Evolutionary conservation across 2,329 filamentous ascomycete genomes (phyloP), one percentile per base, ranked within the genome.

Genomic region (Fusarium abutilonis): DNA sequence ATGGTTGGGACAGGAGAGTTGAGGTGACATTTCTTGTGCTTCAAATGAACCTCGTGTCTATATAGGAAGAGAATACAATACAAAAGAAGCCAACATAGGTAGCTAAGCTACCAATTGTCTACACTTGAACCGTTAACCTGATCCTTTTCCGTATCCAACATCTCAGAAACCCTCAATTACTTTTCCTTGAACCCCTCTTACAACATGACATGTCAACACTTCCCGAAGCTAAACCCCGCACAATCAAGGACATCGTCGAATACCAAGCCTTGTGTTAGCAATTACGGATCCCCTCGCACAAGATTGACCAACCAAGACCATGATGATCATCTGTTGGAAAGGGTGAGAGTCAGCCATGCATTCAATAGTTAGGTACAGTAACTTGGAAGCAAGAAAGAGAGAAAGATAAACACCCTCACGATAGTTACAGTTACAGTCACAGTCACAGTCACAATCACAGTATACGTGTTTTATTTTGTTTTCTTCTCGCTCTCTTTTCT

Each of bases 201-300:
- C 19, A 45, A 55, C 45, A 58, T 51, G 28, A 10, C 40, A 60
- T 54, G 51, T 59, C 49, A 43, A 60, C 56, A 56, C 56, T 60
- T 55, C 38, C 43, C 56, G 56, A 39, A 51, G 39, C 47, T 38
- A 44, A 32, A 46, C 55, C 46, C 57, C 51, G 43, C 56, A 61
- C 52, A 51, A 45, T 48, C 45, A 39, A n/a, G 43, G 32, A 36
- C 43, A 52, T 64, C 42, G 52, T 70, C 67, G 60, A 70, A 70
- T 70, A 39, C 60, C 63, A 68, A 29, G 19, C 50, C 45, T 64
- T 48, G 53, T 52, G 62, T 70, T 70, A 69, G 63, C 65, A 70
- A 70, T 70, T 56, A 55, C 51, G 41, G 52, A 51, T 35, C 55
- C 55, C n/a, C n/a, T 34, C 19, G 21, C 42, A 19, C 32, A 19